Evolutionary conservation across 257 asterid species (phyloP), one percentile per base, ranked within the genome.

Genomic region (Nicotiana benthamiana): DNA sequence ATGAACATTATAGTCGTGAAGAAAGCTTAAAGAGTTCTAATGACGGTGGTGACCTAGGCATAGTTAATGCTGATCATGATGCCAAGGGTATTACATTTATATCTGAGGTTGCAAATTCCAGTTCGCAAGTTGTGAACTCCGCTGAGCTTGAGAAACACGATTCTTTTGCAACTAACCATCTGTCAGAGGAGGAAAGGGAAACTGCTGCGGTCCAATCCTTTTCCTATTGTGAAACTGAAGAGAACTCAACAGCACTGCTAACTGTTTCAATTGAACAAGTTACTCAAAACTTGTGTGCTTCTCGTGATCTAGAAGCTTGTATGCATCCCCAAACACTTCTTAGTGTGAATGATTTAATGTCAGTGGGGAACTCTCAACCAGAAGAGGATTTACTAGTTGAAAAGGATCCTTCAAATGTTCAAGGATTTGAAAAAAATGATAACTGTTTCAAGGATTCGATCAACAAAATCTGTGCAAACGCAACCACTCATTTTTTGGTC

Each of bases 51-150:
- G 56, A 68, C 4, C 57, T 70, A 43, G 80, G 80, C 79, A 27
- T 65, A 22, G 80, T 61, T 77, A 75, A 75, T 70, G 82, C 83
- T 64, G 86, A 75, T 75, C 53, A 54, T 82, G 79, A 36, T 52
- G 81, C 70, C 32, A 70, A 30, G 84, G 81, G 86, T 40, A 75
- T 32, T 43, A 61, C 79, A 40, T 18, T 75, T 30, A 57, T 82
- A 43, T 84, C 88, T 17, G 87, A 82, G 86, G 82, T 83, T 56
- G 61, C 53, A 1, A 62, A 64, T 74, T 36, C 88, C 51, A 87
- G 61, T 80, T 74, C 85, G 46, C 74, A 80, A 77, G 32, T 68
- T 66, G 78, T 72, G 75, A 83, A 81, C 20, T 79, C 84, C 8
- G 61, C 15, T 74, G 79, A 74, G 60, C 79, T 77, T 32, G 88